phyloP scores from a whole-genome alignment of 1,284 basidiomycete genomes.

The Pascua guehoae region DNA sequence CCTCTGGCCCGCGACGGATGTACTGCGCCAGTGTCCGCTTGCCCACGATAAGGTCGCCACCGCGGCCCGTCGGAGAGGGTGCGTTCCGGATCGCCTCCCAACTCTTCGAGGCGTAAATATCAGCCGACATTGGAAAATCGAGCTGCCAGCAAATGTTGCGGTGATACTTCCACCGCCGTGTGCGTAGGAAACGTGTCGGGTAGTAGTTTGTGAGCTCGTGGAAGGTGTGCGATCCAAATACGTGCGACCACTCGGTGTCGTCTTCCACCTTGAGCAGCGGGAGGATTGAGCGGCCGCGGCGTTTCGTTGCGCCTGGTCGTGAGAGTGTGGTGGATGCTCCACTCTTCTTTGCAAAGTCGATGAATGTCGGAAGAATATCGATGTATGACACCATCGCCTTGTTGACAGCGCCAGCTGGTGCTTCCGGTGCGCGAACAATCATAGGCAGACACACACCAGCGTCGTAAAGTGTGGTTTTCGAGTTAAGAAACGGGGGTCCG shows the following conservation, averaged over 20 bases:
- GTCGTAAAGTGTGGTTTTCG: slow-evolving; percentile 29
- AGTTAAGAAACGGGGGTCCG: slow-evolving; percentile 29
- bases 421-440: slow-evolving; percentile 16
- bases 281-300: slow-evolving; percentile 20
- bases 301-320: slow-evolving; percentile 5
- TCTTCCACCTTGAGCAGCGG: slow-evolving; percentile 8
- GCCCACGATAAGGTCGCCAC: slow-evolving; percentile 12
- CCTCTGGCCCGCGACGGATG: slow-evolving; percentile 17
- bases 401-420: slow-evolving; percentile 11
- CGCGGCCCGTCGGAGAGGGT: neutral
- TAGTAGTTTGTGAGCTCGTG: slow-evolving; percentile 28
- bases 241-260: slow-evolving; percentile 13
- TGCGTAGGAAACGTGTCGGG: slow-evolving; percentile 22
- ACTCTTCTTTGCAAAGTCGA: slow-evolving; percentile 16
- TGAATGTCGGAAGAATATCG: slow-evolving; percentile 24
- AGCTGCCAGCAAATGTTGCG: slow-evolving; percentile 27
- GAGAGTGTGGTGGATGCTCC: neutral
- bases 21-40: slow-evolving; percentile 17
- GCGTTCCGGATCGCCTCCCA: slow-evolving; percentile 22
- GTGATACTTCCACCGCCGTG: slow-evolving; percentile 24
- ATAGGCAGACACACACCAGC: slow-evolving; percentile 22
- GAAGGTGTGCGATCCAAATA: slow-evolving; percentile 29
- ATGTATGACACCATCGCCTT: slow-evolving; percentile 22
- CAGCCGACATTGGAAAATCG: slow-evolving; percentile 26
- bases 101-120: slow-evolving; percentile 20